These are phyloP conservation scores for Diospyros kaki DNA, from an alignment of 148 eudicot species.

Conservation along the genomic window DNA sequence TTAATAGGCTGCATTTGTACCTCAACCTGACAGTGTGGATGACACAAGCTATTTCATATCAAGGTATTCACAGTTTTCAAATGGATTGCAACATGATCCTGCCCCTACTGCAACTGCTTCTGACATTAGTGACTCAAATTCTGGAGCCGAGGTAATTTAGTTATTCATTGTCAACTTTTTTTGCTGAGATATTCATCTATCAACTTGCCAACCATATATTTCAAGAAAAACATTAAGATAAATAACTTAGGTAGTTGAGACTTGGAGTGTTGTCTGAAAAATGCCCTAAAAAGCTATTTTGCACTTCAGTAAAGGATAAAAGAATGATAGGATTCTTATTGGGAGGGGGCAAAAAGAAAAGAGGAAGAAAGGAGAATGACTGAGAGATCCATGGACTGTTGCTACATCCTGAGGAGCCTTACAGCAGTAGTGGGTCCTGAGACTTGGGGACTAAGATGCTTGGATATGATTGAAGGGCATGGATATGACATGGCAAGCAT, in stretches of 20 bases:
- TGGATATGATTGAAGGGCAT: too few relatives aligned
- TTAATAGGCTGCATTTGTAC: conserved; percentile 62
- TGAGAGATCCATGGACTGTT: background rate
- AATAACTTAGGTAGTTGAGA: background rate
- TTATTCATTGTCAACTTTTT: background rate
- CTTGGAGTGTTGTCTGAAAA: background rate
- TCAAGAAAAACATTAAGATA: too few relatives aligned
- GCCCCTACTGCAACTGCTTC: conserved; percentile 41
- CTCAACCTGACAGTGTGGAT: conserved; percentile 49
- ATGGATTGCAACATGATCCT: conserved; percentile 27
- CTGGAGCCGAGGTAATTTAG: conserved; percentile 37
- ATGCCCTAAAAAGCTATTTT: background rate
- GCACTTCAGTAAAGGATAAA: background rate
- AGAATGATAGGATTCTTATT: background rate
- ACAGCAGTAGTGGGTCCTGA: background rate
- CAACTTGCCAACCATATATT: background rate
- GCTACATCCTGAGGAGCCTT: background rate
- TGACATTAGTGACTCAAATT: conserved; percentile 33
- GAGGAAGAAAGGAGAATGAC: background rate
- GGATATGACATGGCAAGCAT: too few relatives aligned
- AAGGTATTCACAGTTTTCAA: conserved; percentile 39
- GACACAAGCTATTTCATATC: conserved; percentile 75
- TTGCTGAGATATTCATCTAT: background rate
- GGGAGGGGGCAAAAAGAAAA: background rate
- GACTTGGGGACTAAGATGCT: too few relatives aligned